Evolutionary conservation across 805 yeast species (phyloP).

Genomic region (Nakazawaea ishiwadae): DNA sequence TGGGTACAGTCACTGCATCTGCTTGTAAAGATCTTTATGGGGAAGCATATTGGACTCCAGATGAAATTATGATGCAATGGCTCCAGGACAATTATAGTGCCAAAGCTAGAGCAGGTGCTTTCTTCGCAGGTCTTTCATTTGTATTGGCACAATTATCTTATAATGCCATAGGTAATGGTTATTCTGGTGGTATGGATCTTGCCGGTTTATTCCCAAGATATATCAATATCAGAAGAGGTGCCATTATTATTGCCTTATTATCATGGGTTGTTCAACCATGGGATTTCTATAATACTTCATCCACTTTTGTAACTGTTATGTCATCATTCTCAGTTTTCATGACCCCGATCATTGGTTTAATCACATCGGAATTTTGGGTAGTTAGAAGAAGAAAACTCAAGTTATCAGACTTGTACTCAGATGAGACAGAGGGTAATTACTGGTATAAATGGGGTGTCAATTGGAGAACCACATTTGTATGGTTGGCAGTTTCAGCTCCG

Average conservation of each 20-base stretch:
- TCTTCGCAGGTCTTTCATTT: conserved; percentile 37
- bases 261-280: conserved; percentile 36
- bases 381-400: conserved; percentile 34
- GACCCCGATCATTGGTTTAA: conserved; percentile 34
- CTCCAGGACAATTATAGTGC: conserved; percentile 31
- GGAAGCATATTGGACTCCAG: conserved; percentile 42
- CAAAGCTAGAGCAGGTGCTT: conserved; percentile 41
- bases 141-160: conserved; percentile 33
- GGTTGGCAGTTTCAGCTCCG: conserved; percentile 37
- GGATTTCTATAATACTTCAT: conserved; percentile 31
- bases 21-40: conserved; percentile 35
- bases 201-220: conserved; percentile 43
- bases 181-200: conserved; percentile 47
- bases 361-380: conserved; percentile 32
- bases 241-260: conserved; percentile 31
- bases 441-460: conserved; percentile 40
- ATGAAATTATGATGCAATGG: conserved; percentile 35
- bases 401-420: conserved; percentile 36
- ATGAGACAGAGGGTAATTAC: conserved; percentile 24
- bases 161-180: conserved; percentile 34
- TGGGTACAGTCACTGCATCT: conserved; percentile 42
- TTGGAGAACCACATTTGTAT: conserved; percentile 34
- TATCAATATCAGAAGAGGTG: conserved; percentile 41
- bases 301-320: conserved; percentile 31
- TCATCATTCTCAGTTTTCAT: conserved; percentile 36